phyloP scores from a whole-genome alignment of 78 protist genomes.

The Trichosphaerium sp. region DNA sequence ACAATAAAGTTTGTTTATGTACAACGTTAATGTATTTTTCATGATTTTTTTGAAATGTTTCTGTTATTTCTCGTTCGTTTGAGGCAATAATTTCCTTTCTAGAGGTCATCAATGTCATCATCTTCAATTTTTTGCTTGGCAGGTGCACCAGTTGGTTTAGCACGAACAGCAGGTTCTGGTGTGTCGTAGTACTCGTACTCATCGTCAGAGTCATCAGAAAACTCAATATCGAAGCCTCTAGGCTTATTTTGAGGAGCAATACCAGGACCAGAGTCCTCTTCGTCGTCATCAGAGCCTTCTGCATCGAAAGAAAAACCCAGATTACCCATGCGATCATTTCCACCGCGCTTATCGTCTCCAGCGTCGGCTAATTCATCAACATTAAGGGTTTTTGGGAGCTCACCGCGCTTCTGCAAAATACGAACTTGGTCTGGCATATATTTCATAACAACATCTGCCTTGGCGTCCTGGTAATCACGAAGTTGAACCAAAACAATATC shows the following conservation, averaged over 20 bases:
- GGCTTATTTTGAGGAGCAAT: too few relatives aligned
- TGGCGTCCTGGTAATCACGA: conserved; percentile 91
- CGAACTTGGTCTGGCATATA: conserved; percentile 94
- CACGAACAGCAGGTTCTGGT: conserved; percentile 4
- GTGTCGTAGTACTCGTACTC: conserved; percentile 5
- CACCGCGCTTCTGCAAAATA: conserved; percentile 63
- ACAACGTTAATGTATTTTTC: too few relatives aligned
- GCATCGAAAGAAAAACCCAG: too few relatives aligned
- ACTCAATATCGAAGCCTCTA: conserved; percentile 30
- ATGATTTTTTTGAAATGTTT: too few relatives aligned
- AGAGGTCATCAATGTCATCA: conserved; percentile 8
- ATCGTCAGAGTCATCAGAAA: conserved; percentile 49
- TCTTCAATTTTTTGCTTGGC: too few relatives aligned
- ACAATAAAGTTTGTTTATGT: too few relatives aligned
- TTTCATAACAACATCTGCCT: conserved; percentile 91
- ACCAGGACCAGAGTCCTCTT: too few relatives aligned
- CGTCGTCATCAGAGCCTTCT: conserved; percentile 28
- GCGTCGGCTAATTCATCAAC: too few relatives aligned
- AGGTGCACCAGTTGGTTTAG: conserved; percentile 1
- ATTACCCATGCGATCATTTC: too few relatives aligned
- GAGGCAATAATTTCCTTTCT: neutral
- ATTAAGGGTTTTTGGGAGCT: conserved; percentile 78
- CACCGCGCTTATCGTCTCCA: too few relatives aligned
- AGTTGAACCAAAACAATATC: conserved; percentile 87
- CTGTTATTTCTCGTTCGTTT: too few relatives aligned